Evolutionary conservation across 2,329 filamentous ascomycete species (phyloP).

Genomic region (Apiospora phragmitis): DNA sequence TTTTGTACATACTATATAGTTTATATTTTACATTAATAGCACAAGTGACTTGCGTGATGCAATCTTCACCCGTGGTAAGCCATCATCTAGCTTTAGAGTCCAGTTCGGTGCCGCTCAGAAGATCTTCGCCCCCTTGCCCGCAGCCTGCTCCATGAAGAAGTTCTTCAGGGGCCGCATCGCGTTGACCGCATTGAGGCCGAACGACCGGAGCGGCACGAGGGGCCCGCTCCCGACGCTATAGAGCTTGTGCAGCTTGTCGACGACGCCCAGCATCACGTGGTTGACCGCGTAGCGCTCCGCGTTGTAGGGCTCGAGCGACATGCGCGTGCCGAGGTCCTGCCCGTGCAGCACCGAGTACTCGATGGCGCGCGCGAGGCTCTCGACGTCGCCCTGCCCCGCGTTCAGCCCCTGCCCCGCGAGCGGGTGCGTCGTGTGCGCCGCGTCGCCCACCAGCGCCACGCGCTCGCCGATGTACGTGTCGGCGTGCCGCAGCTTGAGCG

Average conservation of each 20-base stretch:
- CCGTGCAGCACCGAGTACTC: conserved; percentile 77
- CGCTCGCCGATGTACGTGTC: conserved; percentile 89
- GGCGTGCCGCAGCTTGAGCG: conserved; percentile 88
- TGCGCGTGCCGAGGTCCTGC: conserved; percentile 78
- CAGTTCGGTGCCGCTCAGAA: conserved; percentile 17
- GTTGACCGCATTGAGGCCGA: conserved; percentile 77
- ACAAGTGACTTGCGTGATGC: neutral
- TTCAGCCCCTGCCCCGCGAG: conserved; percentile 94
- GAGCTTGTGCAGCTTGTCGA: conserved; percentile 89
- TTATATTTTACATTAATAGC: neutral
- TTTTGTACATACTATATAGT: neutral
- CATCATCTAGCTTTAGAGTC: neutral
- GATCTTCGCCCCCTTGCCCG: conserved; percentile 47
- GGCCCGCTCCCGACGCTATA: conserved; percentile 82
- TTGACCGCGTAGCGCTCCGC: conserved; percentile 81
- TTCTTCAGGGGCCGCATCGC: conserved; percentile 73
- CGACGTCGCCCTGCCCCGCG: conserved; percentile 86
- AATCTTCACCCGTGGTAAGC: neutral
- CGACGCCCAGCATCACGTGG: conserved; percentile 74
- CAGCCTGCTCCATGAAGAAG: conserved; percentile 79
- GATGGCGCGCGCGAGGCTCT: conserved; percentile 74
- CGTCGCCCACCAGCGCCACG: conserved; percentile 90
- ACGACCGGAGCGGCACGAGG: conserved; percentile 74
- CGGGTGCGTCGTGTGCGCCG: conserved; percentile 92
- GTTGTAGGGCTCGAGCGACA: conserved; percentile 81